These are phyloP conservation scores for Candida palmyrensis DNA, from an alignment of 805 yeast genomes.

Conservation along the genomic window DNA sequence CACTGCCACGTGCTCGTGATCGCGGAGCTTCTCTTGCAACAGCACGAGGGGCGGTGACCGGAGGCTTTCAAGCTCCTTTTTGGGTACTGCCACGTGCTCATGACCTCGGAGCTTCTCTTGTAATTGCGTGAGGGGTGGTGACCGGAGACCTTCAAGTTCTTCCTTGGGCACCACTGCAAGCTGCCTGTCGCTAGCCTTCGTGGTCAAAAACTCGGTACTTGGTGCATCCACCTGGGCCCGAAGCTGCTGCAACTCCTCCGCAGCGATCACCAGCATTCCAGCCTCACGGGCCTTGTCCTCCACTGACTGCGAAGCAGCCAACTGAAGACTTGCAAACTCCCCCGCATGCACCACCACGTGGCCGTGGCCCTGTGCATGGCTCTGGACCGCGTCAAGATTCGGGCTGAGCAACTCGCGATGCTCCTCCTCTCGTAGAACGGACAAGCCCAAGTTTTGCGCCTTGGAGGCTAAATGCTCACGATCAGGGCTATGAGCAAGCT, in stretches of 20 bases:
- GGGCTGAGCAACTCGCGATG: conserved; percentile 8
- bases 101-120: not conserved
- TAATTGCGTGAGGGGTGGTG: not conserved
- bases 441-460: conserved; percentile 3
- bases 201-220: not conserved
- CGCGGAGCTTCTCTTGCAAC: conserved; percentile 6
- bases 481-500: conserved; percentile 8
- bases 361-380: conserved; percentile 6
- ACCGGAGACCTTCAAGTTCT: not conserved
- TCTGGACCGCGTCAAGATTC: conserved; percentile 7
- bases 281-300: not conserved
- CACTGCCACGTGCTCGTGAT: conserved; percentile 1
- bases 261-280: conserved; percentile 3
- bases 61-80: conserved; percentile 7
- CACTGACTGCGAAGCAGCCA: conserved; percentile 3
- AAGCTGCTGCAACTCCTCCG: conserved; percentile 5
- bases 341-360: conserved; percentile 9
- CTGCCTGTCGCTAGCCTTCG: not conserved
- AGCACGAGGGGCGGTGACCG: conserved; percentile 14
- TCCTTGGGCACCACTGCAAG: not conserved
- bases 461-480: conserved; percentile 11
- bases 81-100: conserved; percentile 11
- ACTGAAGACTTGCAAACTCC: conserved; percentile 9
- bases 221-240: not conserved
- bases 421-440: not conserved